Evolutionary conservation across 2,329 filamentous ascomycete species (phyloP).

Genomic region (Tolypocladium cylindrosporum): DNA sequence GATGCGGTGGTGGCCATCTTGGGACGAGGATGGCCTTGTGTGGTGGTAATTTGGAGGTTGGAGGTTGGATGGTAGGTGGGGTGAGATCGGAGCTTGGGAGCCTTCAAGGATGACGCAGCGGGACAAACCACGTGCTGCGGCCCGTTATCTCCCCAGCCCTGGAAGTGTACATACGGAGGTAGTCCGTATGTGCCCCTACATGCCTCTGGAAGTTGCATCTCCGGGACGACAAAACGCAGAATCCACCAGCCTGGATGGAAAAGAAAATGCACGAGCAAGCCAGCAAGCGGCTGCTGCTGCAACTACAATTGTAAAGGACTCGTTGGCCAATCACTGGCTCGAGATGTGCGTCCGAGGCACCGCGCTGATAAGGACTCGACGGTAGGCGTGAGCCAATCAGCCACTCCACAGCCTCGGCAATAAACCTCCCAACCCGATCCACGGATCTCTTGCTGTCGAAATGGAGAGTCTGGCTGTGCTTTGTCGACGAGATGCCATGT

Average conservation of each 20-base stretch:
- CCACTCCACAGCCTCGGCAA: background rate
- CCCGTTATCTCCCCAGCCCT: too few relatives aligned
- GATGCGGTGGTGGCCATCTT: background rate
- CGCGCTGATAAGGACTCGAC: background rate
- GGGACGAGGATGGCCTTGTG: background rate
- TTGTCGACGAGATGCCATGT: too few relatives aligned
- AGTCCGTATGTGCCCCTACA: too few relatives aligned
- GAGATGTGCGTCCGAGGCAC: background rate
- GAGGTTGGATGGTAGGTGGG: background rate
- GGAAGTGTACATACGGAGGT: too few relatives aligned
- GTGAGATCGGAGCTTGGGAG: too few relatives aligned
- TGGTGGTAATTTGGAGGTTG: background rate
- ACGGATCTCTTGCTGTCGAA: too few relatives aligned
- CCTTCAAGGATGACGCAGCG: background rate
- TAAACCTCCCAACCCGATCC: too few relatives aligned
- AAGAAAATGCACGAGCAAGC: background rate
- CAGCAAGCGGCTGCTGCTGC: background rate
- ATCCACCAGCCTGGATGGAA: too few relatives aligned
- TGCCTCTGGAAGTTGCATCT: too few relatives aligned
- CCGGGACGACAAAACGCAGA: too few relatives aligned
- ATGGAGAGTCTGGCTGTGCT: too few relatives aligned
- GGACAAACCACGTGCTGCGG: background rate
- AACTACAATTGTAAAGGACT: too few relatives aligned
- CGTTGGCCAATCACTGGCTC: background rate
- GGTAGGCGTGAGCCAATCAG: background rate